Percentiles rank a stretch among this genome's conserved stretches.
Evolutionary conservation across 345 rosid species (phyloP).

Genomic region (Eucalyptus cloeziana): DNA sequence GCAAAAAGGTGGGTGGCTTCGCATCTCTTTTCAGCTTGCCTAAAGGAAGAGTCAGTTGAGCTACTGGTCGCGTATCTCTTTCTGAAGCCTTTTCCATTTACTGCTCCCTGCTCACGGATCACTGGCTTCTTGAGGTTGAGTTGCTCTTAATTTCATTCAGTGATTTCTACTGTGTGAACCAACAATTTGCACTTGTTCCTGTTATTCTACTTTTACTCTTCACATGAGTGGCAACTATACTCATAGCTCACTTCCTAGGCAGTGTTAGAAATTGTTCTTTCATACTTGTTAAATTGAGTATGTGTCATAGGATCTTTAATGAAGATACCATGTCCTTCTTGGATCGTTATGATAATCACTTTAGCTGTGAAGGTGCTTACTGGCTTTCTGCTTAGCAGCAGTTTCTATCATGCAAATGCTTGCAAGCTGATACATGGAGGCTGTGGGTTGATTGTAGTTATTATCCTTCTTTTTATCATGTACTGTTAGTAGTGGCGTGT

Average conservation of each 20-base stretch:
- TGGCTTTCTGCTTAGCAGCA: background rate
- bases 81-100: slow-evolving; percentile 70
- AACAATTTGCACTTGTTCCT: background rate
- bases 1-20: slow-evolving; percentile 94
- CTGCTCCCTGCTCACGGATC: slow-evolving; percentile 69
- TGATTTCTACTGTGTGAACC: background rate
- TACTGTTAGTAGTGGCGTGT: background rate
- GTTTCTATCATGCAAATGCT: background rate
- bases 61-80: slow-evolving; percentile 74
- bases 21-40: slow-evolving; percentile 86
- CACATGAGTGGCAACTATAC: background rate
- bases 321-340: background rate
- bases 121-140: slow-evolving; percentile 78
- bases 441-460: background rate
- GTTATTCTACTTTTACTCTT: background rate
- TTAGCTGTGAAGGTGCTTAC: background rate
- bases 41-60: slow-evolving; percentile 81
- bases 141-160: background rate
- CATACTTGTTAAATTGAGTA: background rate
- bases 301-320: background rate
- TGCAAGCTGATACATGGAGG: background rate
- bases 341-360: background rate
- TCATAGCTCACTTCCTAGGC: background rate
- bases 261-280: background rate
- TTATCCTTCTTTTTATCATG: background rate